Evolutionary conservation across 2,329 filamentous ascomycete genomes (phyloP).

Genomic region (Nemania sp.): DNA sequence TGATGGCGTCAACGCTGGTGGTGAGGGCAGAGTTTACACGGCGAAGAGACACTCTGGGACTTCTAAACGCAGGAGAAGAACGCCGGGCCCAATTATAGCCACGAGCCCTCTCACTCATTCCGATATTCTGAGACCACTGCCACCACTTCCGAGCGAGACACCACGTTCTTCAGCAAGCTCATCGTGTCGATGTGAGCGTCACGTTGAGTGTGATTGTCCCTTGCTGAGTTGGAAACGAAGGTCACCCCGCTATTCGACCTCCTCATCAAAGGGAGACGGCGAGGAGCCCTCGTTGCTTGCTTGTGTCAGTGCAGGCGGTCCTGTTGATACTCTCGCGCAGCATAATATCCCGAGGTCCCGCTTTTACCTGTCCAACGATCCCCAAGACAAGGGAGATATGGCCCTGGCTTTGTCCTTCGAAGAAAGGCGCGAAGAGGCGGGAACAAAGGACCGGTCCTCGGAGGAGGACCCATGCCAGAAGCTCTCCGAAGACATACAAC

Average conservation of each 20-base stretch:
- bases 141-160: conserved; percentile 45
- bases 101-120: conserved; percentile 47
- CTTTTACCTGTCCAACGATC: conserved; percentile 13
- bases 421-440: conserved; percentile 35
- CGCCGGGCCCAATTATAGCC: conserved; percentile 46
- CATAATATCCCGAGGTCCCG: conserved; percentile 29
- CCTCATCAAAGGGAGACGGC: conserved; percentile 34
- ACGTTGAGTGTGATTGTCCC: conserved; percentile 34
- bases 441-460: conserved; percentile 20
- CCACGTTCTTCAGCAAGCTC: conserved; percentile 51
- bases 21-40: conserved; percentile 31
- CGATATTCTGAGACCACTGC: conserved; percentile 45
- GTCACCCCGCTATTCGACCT: conserved; percentile 44
- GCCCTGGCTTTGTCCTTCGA: conserved; percentile 33
- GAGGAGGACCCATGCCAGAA: conserved; percentile 25
- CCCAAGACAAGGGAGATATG: conserved; percentile 14
- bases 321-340: conserved; percentile 37
- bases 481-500: conserved; percentile 47
- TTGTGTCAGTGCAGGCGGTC: conserved; percentile 32
- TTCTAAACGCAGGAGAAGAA: conserved; percentile 38
- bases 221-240: conserved; percentile 39
- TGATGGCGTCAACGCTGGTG: conserved; percentile 16
- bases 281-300: conserved; percentile 35
- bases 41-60: conserved; percentile 38
- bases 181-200: conserved; percentile 50